Evolutionary conservation across 1,284 basidiomycete genomes (phyloP), one percentile per base, ranked within the genome.

Genomic region (Leccinum pseudoinsigne): DNA sequence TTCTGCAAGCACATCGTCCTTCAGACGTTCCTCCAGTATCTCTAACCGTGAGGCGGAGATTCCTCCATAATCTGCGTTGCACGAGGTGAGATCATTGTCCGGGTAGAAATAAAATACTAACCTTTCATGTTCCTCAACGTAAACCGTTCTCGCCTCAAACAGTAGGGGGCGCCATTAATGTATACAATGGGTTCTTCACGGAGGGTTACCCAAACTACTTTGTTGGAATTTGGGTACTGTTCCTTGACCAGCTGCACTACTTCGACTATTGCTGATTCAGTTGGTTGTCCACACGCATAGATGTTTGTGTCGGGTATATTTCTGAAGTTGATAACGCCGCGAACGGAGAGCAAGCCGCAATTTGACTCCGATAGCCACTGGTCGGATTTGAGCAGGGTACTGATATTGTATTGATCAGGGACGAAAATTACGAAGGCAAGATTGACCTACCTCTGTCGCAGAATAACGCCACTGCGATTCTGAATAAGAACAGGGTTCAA

Each of bases 101-200:
- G 54, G 53, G 21, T 57, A 58, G 55, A 60, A 5, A 50, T 16
- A 57, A 56, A 40, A 42, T 9, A 62, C 65, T 36, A 21, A 88
- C 90, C 90, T 82, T 92, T 94, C 89, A 95, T 93, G 71, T 95
- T 95, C 55, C 93, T 82, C 64, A 95, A 74, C 5, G 92, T 91
- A 68, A 89, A 93, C 2, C 87, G 84, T 72, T 94, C 93, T 65
- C 93, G 79, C 64, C 93, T 81, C 73, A 92, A 76, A 68, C 91
- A 93, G 70, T 90, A 92, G 1, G 90, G 91, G 10, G 88, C 86
- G 42, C 93, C 94, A 69, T 98, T 97, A 71, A 99, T 88, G 72
- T 97, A 96, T 2, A 98, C 93, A 59, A 99, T 85, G 0, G 97
- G 97, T 75, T 99, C 97, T 70, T 95, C 95, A 18, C 96, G 83